Evolutionary conservation across 2,329 filamentous ascomycete species (phyloP).

Genomic region (Neospermospora avenae): DNA sequence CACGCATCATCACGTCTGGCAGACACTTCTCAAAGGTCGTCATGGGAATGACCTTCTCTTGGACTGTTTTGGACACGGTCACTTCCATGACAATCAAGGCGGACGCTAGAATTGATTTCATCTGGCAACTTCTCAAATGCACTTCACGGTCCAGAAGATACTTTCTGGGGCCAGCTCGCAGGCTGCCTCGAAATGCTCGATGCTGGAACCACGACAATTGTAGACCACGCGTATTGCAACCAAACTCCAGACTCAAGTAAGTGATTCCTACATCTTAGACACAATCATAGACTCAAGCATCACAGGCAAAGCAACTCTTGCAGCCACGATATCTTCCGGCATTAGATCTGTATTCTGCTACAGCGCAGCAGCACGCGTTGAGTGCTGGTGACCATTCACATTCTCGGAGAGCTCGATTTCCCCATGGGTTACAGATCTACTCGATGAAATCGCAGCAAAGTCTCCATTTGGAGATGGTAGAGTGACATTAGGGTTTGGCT

Average conservation of each 20-base stretch:
- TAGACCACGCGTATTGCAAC: constrained; percentile 40
- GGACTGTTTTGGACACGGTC: constrained; percentile 41
- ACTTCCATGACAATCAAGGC: neutral
- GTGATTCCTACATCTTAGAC: constrained; percentile 5
- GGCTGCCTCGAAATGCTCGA: constrained; percentile 42
- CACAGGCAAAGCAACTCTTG: constrained; percentile 36
- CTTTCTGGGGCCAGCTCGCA: constrained; percentile 45
- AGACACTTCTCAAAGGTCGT: constrained; percentile 38
- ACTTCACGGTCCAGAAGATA: constrained; percentile 40
- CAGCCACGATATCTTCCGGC: constrained; percentile 42
- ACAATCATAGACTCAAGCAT: constrained; percentile 4
- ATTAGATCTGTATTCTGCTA: constrained; percentile 46
- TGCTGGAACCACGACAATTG: constrained; percentile 42
- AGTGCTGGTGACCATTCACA: constrained; percentile 33
- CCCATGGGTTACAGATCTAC: constrained; percentile 38
- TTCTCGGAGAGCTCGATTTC: constrained; percentile 31
- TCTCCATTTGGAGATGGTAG: constrained; percentile 35
- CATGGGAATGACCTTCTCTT: constrained; percentile 41
- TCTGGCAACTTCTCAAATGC: constrained; percentile 39
- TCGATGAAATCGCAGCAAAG: constrained; percentile 36
- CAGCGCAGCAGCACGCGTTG: constrained; percentile 35
- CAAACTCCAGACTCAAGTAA: constrained; percentile 34
- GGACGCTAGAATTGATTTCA: neutral
- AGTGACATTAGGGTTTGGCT: constrained; percentile 43
- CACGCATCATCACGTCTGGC: constrained; percentile 36